phyloP scores from a whole-genome alignment of 2,329 filamentous ascomycete genomes.

The Colletotrichum sp. region DNA sequence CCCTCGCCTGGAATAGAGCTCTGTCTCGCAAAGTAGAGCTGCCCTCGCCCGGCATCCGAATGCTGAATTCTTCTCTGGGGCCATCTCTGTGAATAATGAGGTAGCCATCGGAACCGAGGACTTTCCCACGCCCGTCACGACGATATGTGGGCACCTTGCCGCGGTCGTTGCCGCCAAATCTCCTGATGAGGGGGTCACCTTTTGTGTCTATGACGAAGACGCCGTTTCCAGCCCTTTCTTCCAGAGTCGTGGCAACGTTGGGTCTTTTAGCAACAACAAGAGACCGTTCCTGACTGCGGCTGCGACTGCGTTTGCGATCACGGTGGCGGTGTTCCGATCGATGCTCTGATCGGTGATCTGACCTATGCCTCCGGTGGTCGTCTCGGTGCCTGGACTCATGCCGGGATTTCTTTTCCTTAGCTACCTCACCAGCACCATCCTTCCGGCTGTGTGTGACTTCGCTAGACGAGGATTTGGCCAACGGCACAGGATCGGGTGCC shows the following conservation, averaged over 20 bases:
- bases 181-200: slow-evolving; percentile 77
- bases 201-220: slow-evolving; percentile 72
- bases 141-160: slow-evolving; percentile 75
- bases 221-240: slow-evolving; percentile 32
- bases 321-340: neutral
- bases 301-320: slow-evolving; percentile 5
- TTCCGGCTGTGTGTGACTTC: neutral
- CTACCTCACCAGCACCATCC: neutral
- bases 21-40: slow-evolving; percentile 48
- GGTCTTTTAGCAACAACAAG: neutral
- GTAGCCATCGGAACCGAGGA: slow-evolving; percentile 69
- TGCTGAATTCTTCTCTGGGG: slow-evolving; percentile 59
- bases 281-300: neutral
- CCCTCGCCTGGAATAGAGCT: slow-evolving; percentile 51
- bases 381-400: slow-evolving; percentile 24
- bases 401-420: slow-evolving; percentile 13
- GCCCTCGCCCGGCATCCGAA: slow-evolving; percentile 50
- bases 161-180: slow-evolving; percentile 76
- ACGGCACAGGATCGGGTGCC: slow-evolving; percentile 27
- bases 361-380: slow-evolving; percentile 5
- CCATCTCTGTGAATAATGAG: slow-evolving; percentile 72
- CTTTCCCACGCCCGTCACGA: slow-evolving; percentile 69
- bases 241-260: slow-evolving; percentile 17
- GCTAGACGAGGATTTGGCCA: slow-evolving; percentile 14
- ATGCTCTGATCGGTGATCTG: neutral